Conservation (phyloP, 352 stramenopile species). For the Aphanomyces cochlioides region DNA sequence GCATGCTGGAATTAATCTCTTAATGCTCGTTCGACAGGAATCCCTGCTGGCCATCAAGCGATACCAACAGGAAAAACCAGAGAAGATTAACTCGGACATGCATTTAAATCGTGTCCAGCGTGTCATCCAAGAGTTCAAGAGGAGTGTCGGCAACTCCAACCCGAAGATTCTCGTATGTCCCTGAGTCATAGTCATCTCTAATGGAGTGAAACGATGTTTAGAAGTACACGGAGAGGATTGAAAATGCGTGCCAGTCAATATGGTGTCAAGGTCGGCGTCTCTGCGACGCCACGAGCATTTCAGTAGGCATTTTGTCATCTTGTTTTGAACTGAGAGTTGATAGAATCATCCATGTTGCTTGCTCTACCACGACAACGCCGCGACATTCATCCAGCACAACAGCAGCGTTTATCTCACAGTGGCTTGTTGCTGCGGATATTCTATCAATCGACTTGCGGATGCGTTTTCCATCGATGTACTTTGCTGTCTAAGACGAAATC, state of each 20-base stretch:
- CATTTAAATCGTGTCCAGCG: constrained; percentile 9
- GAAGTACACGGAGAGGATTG: neutral
- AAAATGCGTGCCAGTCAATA: neutral
- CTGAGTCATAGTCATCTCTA: neutral
- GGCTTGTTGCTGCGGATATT: neutral
- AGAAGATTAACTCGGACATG: neutral
- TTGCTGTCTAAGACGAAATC: neutral
- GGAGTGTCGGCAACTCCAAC: constrained; percentile 7
- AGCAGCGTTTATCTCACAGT: constrained; percentile 2
- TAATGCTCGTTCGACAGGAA: constrained; percentile 7
- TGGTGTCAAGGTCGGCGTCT: constrained; percentile 10
- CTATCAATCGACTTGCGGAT: constrained; percentile 2
- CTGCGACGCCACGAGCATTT: constrained; percentile 11
- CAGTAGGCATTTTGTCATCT: neutral
- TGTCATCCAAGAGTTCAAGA: neutral
- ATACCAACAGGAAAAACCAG: constrained; percentile 14
- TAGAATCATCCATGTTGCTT: constrained; percentile 13
- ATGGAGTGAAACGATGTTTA: neutral
- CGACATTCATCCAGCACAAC: neutral
- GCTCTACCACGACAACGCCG: neutral
- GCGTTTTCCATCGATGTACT: neutral
- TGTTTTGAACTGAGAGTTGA: neutral
- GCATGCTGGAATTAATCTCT: neutral
- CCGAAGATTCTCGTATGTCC: neutral
- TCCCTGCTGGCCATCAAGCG: constrained; percentile 6